Conservation (phyloP, 495 filamentous ascomycete genomes). For the Baudoinia panamericana region DNA sequence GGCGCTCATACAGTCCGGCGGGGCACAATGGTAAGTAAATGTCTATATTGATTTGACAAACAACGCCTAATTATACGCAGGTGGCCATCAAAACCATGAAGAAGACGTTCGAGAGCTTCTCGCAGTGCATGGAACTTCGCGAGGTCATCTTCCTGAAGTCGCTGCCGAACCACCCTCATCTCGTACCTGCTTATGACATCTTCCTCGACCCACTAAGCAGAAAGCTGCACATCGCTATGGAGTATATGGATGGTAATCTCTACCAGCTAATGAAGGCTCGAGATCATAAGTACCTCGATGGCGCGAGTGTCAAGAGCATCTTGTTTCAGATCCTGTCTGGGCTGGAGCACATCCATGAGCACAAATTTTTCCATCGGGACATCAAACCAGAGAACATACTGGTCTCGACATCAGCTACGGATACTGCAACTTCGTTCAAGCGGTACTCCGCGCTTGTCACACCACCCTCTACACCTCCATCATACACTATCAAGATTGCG, state of each 20-base stretch:
- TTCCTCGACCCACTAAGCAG: constrained; percentile 92
- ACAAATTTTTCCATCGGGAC: constrained; percentile 97
- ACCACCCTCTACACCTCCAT: constrained; percentile 82
- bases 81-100: constrained; percentile 99
- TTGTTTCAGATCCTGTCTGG: constrained; percentile 93
- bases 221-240: constrained; percentile 97
- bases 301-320: constrained; percentile 90
- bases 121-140: constrained; percentile 76
- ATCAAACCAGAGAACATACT: constrained; percentile 99
- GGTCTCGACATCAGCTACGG: constrained; percentile 80
- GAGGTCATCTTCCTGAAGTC: constrained; percentile 94
- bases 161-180: constrained; percentile 72
- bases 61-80: constrained; percentile 37
- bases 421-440: constrained; percentile 65
- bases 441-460: constrained; percentile 89
- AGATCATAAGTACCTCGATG: constrained; percentile 86
- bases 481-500: constrained; percentile 95
- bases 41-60: constrained; percentile 19
- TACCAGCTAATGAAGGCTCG: constrained; percentile 98
- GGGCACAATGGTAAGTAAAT: constrained; percentile 86
- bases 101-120: constrained; percentile 91
- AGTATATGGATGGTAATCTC: constrained; percentile 99
- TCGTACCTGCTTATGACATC: constrained; percentile 95
- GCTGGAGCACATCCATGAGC: constrained; percentile 90
- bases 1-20: constrained; percentile 78